Percentiles rank a stretch among this genome's conserved stretches.
Evolutionary conservation across 1,284 basidiomycete species (phyloP).

Genomic region (Puccinia triticina): DNA sequence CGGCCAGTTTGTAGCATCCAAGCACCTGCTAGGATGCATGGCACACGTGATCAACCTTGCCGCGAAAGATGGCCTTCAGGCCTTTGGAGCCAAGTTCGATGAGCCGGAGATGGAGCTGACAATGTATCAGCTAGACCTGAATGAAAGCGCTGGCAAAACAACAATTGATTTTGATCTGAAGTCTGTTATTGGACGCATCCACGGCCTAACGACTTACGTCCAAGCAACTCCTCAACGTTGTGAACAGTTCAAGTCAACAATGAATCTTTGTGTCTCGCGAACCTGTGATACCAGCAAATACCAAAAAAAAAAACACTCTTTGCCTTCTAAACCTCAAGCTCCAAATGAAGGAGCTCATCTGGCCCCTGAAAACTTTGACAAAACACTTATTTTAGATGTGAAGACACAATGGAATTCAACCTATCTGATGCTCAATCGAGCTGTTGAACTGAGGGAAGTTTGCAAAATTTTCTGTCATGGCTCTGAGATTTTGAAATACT

Average conservation of each 20-base stretch:
- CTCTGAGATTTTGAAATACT: neutral
- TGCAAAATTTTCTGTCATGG: neutral
- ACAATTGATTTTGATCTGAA: neutral
- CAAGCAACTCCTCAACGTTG: neutral
- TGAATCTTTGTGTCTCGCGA: too few species aligned
- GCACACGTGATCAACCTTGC: conserved; percentile 15
- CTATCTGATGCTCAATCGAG: neutral
- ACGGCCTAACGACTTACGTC: neutral
- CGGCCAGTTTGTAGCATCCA: neutral
- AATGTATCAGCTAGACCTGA: too few species aligned
- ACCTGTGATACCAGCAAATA: neutral
- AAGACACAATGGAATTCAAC: conserved; percentile 24
- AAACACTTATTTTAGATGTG: neutral
- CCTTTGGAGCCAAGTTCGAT: too few species aligned
- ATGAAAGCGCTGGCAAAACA: too few species aligned
- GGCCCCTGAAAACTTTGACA: neutral
- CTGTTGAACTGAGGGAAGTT: neutral
- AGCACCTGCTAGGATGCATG: conserved; percentile 15
- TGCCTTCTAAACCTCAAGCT: too few species aligned
- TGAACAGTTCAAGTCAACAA: neutral
- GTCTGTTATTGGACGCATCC: neutral
- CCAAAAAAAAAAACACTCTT: neutral
- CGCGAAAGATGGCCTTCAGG: too few species aligned
- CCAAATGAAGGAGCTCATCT: too few species aligned
- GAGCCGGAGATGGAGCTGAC: too few species aligned